phyloP scores from a whole-genome alignment of 192 early-diverging fungal species.

The Allomyces macrogynus region DNA sequence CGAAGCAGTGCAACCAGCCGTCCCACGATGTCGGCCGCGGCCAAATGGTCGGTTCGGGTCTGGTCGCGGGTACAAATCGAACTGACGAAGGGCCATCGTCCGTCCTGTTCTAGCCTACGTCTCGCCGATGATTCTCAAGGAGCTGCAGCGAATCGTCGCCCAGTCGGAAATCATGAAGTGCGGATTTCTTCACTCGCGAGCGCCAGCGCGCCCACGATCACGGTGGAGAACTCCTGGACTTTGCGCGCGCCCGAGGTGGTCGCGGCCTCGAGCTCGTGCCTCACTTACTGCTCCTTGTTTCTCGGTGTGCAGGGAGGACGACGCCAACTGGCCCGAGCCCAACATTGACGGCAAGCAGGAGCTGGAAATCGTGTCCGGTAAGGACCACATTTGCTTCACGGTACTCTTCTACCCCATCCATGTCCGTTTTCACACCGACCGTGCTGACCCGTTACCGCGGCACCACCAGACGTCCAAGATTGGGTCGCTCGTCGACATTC shows the following conservation, averaged over 20 bases:
- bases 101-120: slow-evolving; percentile 35
- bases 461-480: slow-evolving; percentile 61
- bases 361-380: slow-evolving; percentile 77
- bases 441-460: not conserved
- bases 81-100: not conserved
- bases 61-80: no score
- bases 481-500: slow-evolving; percentile 75
- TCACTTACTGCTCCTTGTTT: not conserved
- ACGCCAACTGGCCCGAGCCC: slow-evolving; percentile 72
- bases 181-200: not conserved
- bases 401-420: slow-evolving; percentile 15
- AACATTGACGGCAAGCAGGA: slow-evolving; percentile 82
- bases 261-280: no score
- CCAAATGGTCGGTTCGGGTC: no score
- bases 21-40: no score
- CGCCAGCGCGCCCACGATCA: no score
- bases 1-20: no score
- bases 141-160: slow-evolving; percentile 69
- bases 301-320: slow-evolving; percentile 51
- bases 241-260: no score
- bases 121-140: slow-evolving; percentile 55
- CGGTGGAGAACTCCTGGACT: no score
- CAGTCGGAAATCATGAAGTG: slow-evolving; percentile 84
- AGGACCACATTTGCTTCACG: slow-evolving; percentile 81
- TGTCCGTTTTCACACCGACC: not conserved